Conservation (phyloP, 257 asterid species). For the Echites panduratus region DNA sequence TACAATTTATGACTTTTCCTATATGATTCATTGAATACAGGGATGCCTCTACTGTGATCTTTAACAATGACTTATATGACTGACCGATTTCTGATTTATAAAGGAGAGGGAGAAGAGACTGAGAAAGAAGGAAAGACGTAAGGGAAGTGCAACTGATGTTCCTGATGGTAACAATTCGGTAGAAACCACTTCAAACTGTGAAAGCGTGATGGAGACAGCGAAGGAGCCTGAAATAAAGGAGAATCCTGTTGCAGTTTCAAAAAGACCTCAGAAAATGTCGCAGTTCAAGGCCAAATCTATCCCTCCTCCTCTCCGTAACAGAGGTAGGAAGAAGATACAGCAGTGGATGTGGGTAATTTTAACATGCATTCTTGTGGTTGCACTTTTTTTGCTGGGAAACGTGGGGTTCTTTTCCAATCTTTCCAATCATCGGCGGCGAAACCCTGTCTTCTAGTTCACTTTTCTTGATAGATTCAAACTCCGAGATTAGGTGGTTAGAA, state of each 20-base stretch:
- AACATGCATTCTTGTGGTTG: slow-evolving; percentile 38
- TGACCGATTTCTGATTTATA: slow-evolving; percentile 19
- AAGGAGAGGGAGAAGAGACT: slow-evolving; percentile 89
- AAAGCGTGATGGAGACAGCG: slow-evolving; percentile 28
- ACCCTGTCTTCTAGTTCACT: slow-evolving; percentile 16
- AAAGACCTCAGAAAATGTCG: slow-evolving; percentile 40
- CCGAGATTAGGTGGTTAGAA: not conserved
- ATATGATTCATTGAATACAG: not conserved
- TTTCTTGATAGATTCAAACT: not conserved
- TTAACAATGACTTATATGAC: slow-evolving; percentile 4
- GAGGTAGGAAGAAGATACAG: slow-evolving; percentile 63
- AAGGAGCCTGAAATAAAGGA: slow-evolving; percentile 51
- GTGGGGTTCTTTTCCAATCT: slow-evolving; percentile 57
- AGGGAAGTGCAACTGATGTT: slow-evolving; percentile 37
- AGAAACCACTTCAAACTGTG: slow-evolving; percentile 42
- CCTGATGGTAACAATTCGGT: slow-evolving; percentile 28
- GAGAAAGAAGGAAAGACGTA: slow-evolving; percentile 84
- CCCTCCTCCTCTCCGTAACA: slow-evolving; percentile 85
- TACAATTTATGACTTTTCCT: slow-evolving; percentile 15
- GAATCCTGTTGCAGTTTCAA: slow-evolving; percentile 16
- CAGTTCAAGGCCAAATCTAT: slow-evolving; percentile 46
- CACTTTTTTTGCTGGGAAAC: slow-evolving; percentile 71
- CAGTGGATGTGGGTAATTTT: slow-evolving; percentile 73
- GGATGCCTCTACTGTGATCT: not conserved
- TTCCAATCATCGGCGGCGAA: slow-evolving; percentile 40